phyloP scores from a whole-genome alignment of 495 filamentous ascomycete genomes.

The Penicillium herquei region DNA sequence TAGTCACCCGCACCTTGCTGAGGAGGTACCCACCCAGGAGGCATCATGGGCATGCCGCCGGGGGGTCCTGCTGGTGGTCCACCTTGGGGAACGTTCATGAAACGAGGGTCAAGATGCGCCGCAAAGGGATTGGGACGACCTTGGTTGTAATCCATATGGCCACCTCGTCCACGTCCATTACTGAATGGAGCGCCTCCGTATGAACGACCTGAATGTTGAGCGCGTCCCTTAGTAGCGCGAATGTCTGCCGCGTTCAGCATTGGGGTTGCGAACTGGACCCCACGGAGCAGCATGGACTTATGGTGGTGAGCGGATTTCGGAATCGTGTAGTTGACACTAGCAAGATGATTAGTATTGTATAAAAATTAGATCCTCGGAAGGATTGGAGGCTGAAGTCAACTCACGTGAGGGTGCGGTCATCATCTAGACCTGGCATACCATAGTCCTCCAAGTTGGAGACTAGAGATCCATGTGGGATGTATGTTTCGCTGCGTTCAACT shows the following conservation, averaged over 20 bases:
- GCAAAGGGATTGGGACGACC: constrained; percentile 55
- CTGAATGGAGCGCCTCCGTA: constrained; percentile 62
- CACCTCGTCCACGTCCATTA: constrained; percentile 48
- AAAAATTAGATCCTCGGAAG: background rate
- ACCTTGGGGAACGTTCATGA: constrained; percentile 33
- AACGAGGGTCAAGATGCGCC: constrained; percentile 52
- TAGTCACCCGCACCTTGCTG: constrained; percentile 30
- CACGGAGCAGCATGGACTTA: constrained; percentile 92
- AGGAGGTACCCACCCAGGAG: constrained; percentile 42
- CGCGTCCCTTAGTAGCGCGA: constrained; percentile 60
- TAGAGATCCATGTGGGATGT: constrained; percentile 71
- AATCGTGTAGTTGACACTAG: constrained; percentile 80
- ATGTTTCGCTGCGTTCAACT: constrained; percentile 75
- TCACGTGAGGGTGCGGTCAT: constrained; percentile 81
- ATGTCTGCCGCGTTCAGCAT: constrained; percentile 74
- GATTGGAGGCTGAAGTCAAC: constrained; percentile 16
- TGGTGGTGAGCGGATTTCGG: constrained; percentile 68
- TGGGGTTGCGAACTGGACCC: constrained; percentile 67
- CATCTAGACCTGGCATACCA: constrained; percentile 72
- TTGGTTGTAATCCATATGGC: constrained; percentile 47
- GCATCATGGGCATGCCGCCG: constrained; percentile 26
- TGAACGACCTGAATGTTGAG: constrained; percentile 56
- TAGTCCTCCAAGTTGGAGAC: constrained; percentile 61
- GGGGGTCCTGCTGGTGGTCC: background rate
- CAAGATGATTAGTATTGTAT: constrained; percentile 32